Evolutionary conservation across 371 early-diverging fungal genomes (phyloP).

Genomic region (Mortierella sp.): DNA sequence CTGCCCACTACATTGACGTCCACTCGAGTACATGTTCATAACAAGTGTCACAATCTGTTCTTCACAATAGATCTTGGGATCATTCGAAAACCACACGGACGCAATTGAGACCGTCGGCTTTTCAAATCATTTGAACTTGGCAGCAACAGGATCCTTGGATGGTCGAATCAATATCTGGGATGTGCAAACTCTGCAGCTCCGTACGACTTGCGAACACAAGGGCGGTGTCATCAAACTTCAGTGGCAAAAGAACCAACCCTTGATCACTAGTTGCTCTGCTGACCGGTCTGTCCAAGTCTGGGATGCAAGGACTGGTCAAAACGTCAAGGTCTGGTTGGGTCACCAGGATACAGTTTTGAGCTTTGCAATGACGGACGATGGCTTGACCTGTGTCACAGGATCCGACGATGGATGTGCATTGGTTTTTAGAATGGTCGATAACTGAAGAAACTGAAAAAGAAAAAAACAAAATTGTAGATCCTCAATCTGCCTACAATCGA

Average conservation of each 20-base stretch:
- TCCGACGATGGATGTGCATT: slow-evolving; percentile 83
- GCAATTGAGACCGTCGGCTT: slow-evolving; percentile 84
- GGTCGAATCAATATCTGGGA: slow-evolving; percentile 91
- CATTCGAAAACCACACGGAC: slow-evolving; percentile 81
- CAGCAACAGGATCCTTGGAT: slow-evolving; percentile 91
- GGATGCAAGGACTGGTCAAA: slow-evolving; percentile 86
- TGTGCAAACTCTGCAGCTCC: slow-evolving; percentile 76
- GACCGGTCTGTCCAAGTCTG: slow-evolving; percentile 85
- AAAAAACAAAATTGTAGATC: too few relatives aligned
- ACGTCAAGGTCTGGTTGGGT: slow-evolving; percentile 78
- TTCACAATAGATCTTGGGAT: slow-evolving; percentile 69
- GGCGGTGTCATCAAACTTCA: slow-evolving; percentile 86
- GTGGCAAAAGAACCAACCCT: slow-evolving; percentile 73
- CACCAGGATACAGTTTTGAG: slow-evolving; percentile 90
- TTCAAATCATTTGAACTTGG: slow-evolving; percentile 77
- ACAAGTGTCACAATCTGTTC: too few relatives aligned
- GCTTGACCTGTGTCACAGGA: slow-evolving; percentile 75
- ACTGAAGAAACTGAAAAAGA: slow-evolving; percentile 19
- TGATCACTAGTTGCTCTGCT: slow-evolving; percentile 76
- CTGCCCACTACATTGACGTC: not conserved
- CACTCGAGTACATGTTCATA: not conserved
- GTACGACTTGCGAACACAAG: slow-evolving; percentile 76
- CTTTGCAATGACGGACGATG: slow-evolving; percentile 83
- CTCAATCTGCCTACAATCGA: too few relatives aligned
- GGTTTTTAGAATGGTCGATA: slow-evolving; percentile 65